phyloP scores from a whole-genome alignment of 2,329 filamentous ascomycete genomes.

The Ophidiomyces ophidiicola region DNA sequence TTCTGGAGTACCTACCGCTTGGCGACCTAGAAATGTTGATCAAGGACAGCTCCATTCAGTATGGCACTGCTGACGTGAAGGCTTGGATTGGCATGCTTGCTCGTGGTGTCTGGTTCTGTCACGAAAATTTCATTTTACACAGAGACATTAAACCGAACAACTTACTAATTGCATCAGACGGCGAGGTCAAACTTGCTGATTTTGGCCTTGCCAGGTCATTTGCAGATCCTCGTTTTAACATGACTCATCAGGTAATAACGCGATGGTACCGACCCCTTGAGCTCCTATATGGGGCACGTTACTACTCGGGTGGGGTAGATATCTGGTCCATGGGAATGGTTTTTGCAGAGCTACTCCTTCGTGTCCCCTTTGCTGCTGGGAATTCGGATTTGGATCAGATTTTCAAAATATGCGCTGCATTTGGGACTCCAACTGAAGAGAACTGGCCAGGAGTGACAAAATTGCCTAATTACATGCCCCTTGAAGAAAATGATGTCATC shows the following conservation, averaged over 20 bases:
- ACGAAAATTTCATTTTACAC: conserved; percentile 85
- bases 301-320: conserved; percentile 85
- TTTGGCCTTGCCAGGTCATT: conserved; percentile 88
- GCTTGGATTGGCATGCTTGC: conserved; percentile 98
- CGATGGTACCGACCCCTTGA: conserved; percentile 94
- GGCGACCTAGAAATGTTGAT: conserved; percentile 93
- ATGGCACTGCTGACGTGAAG: conserved; percentile 84
- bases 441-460: conserved; percentile 87
- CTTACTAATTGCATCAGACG: conserved; percentile 81
- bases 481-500: conserved; percentile 44
- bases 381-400: conserved; percentile 81
- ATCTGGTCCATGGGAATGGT: conserved; percentile 90
- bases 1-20: conserved; percentile 85
- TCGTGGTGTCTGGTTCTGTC: conserved; percentile 89
- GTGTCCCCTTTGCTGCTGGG: conserved; percentile 71
- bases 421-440: conserved; percentile 85
- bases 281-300: conserved; percentile 75
- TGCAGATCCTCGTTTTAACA: conserved; percentile 71
- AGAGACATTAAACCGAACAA: conserved; percentile 99
- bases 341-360: conserved; percentile 77
- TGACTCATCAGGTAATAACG: conserved; percentile 93
- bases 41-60: conserved; percentile 69
- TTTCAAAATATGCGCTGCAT: conserved; percentile 65
- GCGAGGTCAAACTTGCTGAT: conserved; percentile 91
- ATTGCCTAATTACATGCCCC: conserved; percentile 66